Evolutionary conservation across 106 monocot genomes (phyloP).

Genomic region (Alisma plantagoaquatica): DNA sequence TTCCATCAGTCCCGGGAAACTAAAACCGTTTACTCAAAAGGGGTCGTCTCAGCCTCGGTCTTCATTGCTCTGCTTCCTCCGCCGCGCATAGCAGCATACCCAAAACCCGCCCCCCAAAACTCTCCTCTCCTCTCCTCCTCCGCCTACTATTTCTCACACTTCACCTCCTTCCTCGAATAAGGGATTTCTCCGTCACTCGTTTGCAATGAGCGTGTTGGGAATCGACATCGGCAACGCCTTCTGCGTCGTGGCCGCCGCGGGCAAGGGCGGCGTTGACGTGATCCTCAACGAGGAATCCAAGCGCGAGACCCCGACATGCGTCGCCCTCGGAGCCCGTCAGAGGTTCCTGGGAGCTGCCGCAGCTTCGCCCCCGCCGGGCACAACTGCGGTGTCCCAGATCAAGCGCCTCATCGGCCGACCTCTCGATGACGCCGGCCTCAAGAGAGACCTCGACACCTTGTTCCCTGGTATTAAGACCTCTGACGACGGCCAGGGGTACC

Average conservation of each 20-base stretch:
- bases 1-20: too few relatives aligned
- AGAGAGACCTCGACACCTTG: constrained; percentile 39
- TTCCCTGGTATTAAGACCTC: constrained; percentile 49
- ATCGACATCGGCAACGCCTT: constrained; percentile 76
- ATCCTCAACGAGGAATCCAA: constrained; percentile 85
- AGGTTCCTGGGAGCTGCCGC: constrained; percentile 63
- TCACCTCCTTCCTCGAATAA: too few relatives aligned
- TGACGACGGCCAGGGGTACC: constrained; percentile 59
- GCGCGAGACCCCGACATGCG: constrained; percentile 73
- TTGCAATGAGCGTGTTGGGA: constrained; percentile 90
- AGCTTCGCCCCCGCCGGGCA: constrained; percentile 57
- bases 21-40: too few relatives aligned
- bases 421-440: constrained; percentile 54
- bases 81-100: too few relatives aligned
- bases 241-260: constrained; percentile 68
- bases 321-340: constrained; percentile 73
- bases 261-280: constrained; percentile 76
- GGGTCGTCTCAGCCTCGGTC: too few relatives aligned
- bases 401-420: constrained; percentile 60
- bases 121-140: too few relatives aligned
- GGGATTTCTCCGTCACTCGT: too few relatives aligned
- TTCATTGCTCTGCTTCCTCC: too few relatives aligned
- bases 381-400: constrained; percentile 66
- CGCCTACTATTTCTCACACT: too few relatives aligned
- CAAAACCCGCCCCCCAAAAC: too few relatives aligned